These are phyloP conservation scores for Rhinocladiella similis DNA, from an alignment of 2,329 filamentous ascomycete genomes.

Conservation along the genomic window DNA sequence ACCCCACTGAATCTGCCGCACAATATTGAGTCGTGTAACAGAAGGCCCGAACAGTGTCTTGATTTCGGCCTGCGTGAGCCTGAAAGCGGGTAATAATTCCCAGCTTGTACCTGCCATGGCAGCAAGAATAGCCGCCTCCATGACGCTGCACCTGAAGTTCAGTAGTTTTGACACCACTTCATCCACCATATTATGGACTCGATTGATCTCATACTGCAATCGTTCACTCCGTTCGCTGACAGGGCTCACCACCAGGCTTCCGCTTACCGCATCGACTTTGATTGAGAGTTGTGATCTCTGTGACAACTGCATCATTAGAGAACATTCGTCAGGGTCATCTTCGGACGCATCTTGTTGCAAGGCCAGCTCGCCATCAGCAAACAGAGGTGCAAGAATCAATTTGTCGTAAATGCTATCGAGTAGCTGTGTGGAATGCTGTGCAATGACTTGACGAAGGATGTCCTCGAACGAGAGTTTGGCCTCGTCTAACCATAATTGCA, in stretches of 20 bases:
- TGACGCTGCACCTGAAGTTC: conserved; percentile 31
- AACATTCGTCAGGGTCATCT: conserved; percentile 66
- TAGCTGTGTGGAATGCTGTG: conserved; percentile 71
- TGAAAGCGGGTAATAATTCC: conserved; percentile 43
- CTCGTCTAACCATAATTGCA: conserved; percentile 67
- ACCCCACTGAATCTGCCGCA: conserved; percentile 71
- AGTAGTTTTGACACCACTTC: conserved; percentile 36
- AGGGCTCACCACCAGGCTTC: conserved; percentile 71
- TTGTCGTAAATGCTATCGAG: conserved; percentile 66
- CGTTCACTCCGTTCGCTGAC: conserved; percentile 57
- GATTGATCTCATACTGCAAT: conserved; percentile 67
- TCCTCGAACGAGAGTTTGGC: conserved; percentile 70
- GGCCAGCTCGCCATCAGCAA: conserved; percentile 58
- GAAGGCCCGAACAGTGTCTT: conserved; percentile 64
- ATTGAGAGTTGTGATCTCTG: conserved; percentile 61
- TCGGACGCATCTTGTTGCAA: conserved; percentile 60
- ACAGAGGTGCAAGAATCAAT: conserved; percentile 62
- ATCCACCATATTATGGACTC: conserved; percentile 43
- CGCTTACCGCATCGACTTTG: conserved; percentile 74
- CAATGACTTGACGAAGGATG: conserved; percentile 72
- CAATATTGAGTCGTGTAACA: conserved; percentile 65
- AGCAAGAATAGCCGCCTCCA: conserved; percentile 17
- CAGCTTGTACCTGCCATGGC: conserved; percentile 31
- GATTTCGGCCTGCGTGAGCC: conserved; percentile 45
- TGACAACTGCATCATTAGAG: conserved; percentile 69